A percentile compares a stretch with the other conserved stretches of the same genome.
Evolutionary conservation across 805 yeast species (phyloP).

Genomic region (Saccharomycopsis sp.): DNA sequence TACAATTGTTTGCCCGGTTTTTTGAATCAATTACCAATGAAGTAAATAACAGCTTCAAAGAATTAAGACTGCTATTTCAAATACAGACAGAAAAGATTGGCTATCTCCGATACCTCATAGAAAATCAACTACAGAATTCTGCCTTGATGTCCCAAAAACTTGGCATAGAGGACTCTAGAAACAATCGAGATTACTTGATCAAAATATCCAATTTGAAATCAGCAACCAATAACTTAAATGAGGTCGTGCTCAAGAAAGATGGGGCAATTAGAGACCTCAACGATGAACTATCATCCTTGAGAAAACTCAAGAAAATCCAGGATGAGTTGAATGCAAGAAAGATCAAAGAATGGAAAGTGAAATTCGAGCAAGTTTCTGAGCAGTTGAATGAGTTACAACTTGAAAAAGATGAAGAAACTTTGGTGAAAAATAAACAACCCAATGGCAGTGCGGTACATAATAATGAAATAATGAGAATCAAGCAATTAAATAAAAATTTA

Average conservation of each 20-base stretch:
- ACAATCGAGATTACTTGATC: conserved; percentile 3
- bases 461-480: neutral
- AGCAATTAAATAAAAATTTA: conserved; percentile 2
- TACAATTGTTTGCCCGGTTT: conserved; percentile 3
- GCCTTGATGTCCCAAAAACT: neutral
- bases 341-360: conserved; percentile 2
- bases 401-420: too few species aligned
- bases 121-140: conserved; percentile 5
- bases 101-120: conserved; percentile 9
- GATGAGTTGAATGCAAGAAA: conserved; percentile 2
- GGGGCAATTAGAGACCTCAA: conserved; percentile 3
- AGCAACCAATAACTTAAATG: neutral
- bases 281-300: neutral
- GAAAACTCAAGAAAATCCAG: neutral
- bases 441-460: neutral
- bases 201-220: conserved; percentile 8
- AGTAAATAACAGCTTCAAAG: neutral
- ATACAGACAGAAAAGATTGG: conserved; percentile 6
- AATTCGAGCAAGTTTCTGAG: neutral
- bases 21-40: conserved; percentile 1
- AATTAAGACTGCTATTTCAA: neutral
- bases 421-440: too few species aligned
- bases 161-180: neutral
- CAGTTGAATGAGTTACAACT: too few species aligned
- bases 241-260: conserved; percentile 3